Evolutionary conservation across 495 filamentous ascomycete species (phyloP).

Genomic region (Penicillium psychrofluorescens): DNA sequence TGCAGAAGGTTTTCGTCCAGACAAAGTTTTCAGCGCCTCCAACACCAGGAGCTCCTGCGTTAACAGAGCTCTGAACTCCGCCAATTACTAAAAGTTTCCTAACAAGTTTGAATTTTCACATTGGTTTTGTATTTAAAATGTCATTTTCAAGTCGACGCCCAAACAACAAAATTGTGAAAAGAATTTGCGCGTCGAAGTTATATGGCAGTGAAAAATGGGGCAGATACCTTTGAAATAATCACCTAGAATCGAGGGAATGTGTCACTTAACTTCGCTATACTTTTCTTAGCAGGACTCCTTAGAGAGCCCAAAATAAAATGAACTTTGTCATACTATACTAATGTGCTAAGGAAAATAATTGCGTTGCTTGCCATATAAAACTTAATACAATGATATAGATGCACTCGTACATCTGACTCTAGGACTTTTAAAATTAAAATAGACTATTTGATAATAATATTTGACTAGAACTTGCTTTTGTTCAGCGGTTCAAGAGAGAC

Average conservation of each 20-base stretch:
- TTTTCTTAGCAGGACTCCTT: no score
- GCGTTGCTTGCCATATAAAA: no score
- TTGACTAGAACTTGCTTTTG: no score
- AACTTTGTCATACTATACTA: no score
- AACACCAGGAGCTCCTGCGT: slow-evolving; percentile 39
- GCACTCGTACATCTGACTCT: not conserved
- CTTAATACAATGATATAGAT: no score
- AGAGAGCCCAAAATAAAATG: no score
- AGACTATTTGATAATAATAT: no score
- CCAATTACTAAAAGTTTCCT: not conserved
- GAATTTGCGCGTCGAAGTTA: not conserved
- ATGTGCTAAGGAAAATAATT: no score
- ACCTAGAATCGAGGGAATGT: not conserved
- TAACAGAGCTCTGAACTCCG: slow-evolving; percentile 37
- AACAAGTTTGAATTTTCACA: not conserved
- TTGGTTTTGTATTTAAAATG: not conserved
- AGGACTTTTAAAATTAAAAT: not conserved
- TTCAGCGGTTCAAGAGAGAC: no score
- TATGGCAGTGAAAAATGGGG: not conserved
- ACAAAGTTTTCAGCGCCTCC: slow-evolving; percentile 53
- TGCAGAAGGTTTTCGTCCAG: slow-evolving; percentile 63
- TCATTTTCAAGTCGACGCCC: not conserved
- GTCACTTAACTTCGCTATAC: no score
- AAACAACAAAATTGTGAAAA: not conserved
- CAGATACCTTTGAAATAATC: not conserved